Evolutionary conservation across 192 early-diverging fungal genomes (phyloP).

Genomic region (Diversispora epigaea): DNA sequence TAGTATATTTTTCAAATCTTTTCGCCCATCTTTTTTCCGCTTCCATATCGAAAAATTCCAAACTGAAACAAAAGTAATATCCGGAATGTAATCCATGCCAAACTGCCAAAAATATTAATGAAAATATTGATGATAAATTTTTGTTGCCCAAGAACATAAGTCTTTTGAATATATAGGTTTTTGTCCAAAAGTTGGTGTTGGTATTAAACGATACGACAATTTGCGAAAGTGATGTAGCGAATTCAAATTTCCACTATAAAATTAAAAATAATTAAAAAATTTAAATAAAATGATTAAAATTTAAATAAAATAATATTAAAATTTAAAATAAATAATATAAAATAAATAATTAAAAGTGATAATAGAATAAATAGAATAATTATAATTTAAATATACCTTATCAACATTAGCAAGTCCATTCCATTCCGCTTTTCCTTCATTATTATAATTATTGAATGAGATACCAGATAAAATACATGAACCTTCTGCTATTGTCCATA

Average conservation of each 20-base stretch:
- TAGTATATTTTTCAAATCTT: slow-evolving; percentile 38
- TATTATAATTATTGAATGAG: slow-evolving; percentile 53
- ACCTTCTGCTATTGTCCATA: slow-evolving; percentile 63
- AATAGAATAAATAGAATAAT: too few relatives aligned
- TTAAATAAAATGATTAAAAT: background rate
- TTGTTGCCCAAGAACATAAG: slow-evolving; percentile 58
- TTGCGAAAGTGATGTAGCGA: slow-evolving; percentile 51
- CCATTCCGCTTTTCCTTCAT: slow-evolving; percentile 46
- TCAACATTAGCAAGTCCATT: slow-evolving; percentile 56
- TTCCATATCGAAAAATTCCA: slow-evolving; percentile 59
- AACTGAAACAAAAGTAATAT: slow-evolving; percentile 57
- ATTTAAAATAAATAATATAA: background rate
- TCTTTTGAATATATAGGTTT: slow-evolving; percentile 63
- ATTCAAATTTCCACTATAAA: slow-evolving; percentile 41
- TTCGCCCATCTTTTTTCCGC: slow-evolving; percentile 44
- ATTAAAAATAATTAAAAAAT: background rate
- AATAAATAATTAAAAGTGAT: too few relatives aligned
- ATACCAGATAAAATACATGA: slow-evolving; percentile 57
- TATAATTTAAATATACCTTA: slow-evolving; percentile 11
- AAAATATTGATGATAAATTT: slow-evolving; percentile 46
- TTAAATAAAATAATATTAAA: background rate
- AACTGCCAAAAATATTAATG: slow-evolving; percentile 56
- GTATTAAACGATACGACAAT: slow-evolving; percentile 62
- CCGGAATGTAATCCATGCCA: slow-evolving; percentile 63
- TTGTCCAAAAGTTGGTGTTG: slow-evolving; percentile 66